phyloP scores from a whole-genome alignment of 495 filamentous ascomycete genomes.

The Penicillium bialowiezense region DNA sequence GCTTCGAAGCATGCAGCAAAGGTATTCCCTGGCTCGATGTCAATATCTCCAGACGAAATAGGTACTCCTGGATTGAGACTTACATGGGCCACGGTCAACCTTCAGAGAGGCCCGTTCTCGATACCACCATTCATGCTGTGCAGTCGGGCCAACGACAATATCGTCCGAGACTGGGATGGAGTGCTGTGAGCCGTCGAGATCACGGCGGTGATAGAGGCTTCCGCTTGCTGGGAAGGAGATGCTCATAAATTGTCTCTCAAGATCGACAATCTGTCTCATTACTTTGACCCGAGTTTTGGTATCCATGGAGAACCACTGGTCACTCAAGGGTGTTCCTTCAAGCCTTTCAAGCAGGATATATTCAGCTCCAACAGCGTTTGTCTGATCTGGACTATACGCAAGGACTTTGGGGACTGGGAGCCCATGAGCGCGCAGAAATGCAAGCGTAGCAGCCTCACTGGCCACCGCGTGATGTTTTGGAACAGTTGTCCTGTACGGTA shows the following conservation, averaged over 20 bases:
- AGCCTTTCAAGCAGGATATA: conserved; percentile 28
- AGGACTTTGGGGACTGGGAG: conserved; percentile 28
- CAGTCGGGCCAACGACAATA: conserved; percentile 27
- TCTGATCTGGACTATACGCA: conserved; percentile 16
- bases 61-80: conserved; percentile 2
- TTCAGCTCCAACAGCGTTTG: conserved; percentile 26
- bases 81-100: conserved; percentile 34
- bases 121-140: conserved; percentile 31
- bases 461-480: conserved; percentile 27
- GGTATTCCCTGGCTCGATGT: conserved; percentile 13
- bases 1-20: conserved; percentile 23
- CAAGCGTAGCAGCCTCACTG: conserved; percentile 39
- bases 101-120: conserved; percentile 17
- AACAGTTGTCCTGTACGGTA: conserved; percentile 26
- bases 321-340: conserved; percentile 18
- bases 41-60: conserved; percentile 1
- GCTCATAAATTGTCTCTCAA: conserved; percentile 30
- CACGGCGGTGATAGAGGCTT: conserved; percentile 31
- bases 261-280: conserved; percentile 29
- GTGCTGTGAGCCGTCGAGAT: conserved; percentile 17
- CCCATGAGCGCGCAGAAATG: conserved; percentile 21
- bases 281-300: conserved; percentile 26
- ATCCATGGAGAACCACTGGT: conserved; percentile 25
- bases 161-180: conserved; percentile 12
- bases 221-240: conserved; percentile 31